These are phyloP conservation scores for Nitzschia sp. DNA, from an alignment of 108 stramenopile genomes.

Conservation along the genomic window DNA sequence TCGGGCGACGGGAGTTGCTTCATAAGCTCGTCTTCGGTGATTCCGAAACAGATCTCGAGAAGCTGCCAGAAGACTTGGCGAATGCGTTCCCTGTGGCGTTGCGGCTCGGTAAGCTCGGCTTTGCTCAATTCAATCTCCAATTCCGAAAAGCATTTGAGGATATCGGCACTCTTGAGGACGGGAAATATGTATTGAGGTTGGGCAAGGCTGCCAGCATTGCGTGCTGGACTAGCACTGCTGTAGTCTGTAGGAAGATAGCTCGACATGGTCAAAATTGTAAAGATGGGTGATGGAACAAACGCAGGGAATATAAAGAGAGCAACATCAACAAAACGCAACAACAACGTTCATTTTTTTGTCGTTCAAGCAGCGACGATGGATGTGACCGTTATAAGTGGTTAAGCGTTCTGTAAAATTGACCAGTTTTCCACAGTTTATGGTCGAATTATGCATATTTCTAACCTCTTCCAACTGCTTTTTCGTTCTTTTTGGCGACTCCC, in stretches of 20 bases:
- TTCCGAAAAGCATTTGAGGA: slow-evolving; percentile 83
- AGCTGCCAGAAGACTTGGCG: slow-evolving; percentile 74
- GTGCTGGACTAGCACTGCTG: slow-evolving; percentile 11
- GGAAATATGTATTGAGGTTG: slow-evolving; percentile 66
- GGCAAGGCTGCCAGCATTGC: background rate
- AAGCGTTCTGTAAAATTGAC: too few relatives aligned
- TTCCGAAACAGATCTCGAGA: slow-evolving; percentile 61
- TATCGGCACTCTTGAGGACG: slow-evolving; percentile 77
- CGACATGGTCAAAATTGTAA: slow-evolving; percentile 29
- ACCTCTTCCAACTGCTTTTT: background rate
- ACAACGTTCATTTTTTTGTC: too few relatives aligned
- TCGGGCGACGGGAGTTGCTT: slow-evolving; percentile 17
- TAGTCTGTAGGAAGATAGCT: slow-evolving; percentile 17
- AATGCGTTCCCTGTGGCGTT: slow-evolving; percentile 76
- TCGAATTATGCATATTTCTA: background rate
- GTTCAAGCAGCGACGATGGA: too few relatives aligned
- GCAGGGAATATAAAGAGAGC: too few relatives aligned
- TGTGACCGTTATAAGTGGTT: slow-evolving; percentile 4
- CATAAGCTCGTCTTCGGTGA: slow-evolving; percentile 49
- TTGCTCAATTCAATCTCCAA: slow-evolving; percentile 78
- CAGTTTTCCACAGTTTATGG: background rate
- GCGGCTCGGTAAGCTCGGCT: slow-evolving; percentile 75
- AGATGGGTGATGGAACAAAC: background rate
- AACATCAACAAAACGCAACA: too few relatives aligned
- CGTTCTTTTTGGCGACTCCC: background rate